phyloP scores from a whole-genome alignment of 768 basidiomycete genomes.

The Kwoniella europaea region DNA sequence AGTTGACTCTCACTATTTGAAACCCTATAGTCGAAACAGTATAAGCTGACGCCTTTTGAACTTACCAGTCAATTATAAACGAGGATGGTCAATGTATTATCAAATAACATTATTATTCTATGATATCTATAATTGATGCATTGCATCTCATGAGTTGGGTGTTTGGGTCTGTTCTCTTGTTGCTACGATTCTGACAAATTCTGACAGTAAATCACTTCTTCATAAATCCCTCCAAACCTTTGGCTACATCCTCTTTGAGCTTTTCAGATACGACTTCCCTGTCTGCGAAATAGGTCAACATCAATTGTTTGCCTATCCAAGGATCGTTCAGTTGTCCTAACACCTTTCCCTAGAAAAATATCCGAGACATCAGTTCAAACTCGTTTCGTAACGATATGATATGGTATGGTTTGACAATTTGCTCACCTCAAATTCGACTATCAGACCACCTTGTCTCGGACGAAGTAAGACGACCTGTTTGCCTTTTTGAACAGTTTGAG shows the following conservation, averaged over 20 bases:
- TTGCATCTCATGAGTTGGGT: slow-evolving; percentile 13
- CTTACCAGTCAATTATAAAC: not conserved
- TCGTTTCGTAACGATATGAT: no score
- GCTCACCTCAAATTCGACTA: slow-evolving; percentile 54
- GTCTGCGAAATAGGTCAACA: slow-evolving; percentile 59
- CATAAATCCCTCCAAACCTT: slow-evolving; percentile 36
- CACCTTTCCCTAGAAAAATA: slow-evolving; percentile 32
- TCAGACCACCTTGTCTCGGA: slow-evolving; percentile 43
- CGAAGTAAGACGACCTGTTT: slow-evolving; percentile 53
- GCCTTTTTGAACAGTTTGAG: slow-evolving; percentile 52
- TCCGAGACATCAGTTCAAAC: no score
- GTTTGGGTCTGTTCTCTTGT: no score
- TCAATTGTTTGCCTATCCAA: slow-evolving; percentile 55
- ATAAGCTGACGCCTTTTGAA: not conserved
- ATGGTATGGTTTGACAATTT: no score
- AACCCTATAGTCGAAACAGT: not conserved
- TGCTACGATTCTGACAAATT: no score
- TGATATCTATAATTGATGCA: slow-evolving; percentile 11
- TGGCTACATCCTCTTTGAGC: slow-evolving; percentile 54
- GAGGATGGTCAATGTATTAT: slow-evolving; percentile 3
- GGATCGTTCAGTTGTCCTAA: slow-evolving; percentile 54
- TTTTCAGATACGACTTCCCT: slow-evolving; percentile 53
- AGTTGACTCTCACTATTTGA: not conserved
- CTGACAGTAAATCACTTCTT: not conserved
- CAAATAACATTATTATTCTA: not conserved